Evolutionary conservation across 1,284 basidiomycete genomes (phyloP).

Genomic region (Anthracocystis setariae): DNA sequence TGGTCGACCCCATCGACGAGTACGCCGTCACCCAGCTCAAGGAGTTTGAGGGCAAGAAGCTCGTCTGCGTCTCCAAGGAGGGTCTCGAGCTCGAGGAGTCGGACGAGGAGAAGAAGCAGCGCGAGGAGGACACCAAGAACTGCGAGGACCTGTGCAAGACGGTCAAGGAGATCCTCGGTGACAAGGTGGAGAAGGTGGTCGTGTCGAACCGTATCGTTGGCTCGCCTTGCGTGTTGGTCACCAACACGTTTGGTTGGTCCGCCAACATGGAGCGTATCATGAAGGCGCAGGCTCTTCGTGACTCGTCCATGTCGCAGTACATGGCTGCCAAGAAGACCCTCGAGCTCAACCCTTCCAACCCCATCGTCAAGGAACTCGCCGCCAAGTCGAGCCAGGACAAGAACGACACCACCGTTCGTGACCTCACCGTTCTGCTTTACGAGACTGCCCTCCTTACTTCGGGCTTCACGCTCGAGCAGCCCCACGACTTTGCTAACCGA

Average conservation of each 20-base stretch:
- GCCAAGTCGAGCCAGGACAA: conserved; percentile 95
- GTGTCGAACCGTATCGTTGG: conserved; percentile 83
- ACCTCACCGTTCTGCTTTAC: conserved; percentile 93
- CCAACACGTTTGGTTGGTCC: conserved; percentile 99
- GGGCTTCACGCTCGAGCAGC: conserved; percentile 90
- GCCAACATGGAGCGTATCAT: conserved; percentile 99
- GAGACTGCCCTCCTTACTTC: conserved; percentile 86
- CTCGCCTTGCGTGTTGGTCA: conserved; percentile 73
- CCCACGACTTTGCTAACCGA: conserved; percentile 91
- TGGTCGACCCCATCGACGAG: conserved; percentile 80
- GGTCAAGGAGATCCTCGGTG: conserved; percentile 98
- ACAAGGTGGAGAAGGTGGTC: conserved; percentile 99
- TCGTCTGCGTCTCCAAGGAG: conserved; percentile 98
- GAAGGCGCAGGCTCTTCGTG: conserved; percentile 98
- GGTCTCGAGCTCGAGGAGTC: conserved; percentile 99
- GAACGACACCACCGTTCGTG: conserved; percentile 92
- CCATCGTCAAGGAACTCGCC: conserved; percentile 96
- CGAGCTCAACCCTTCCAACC: conserved; percentile 93
- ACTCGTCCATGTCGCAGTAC: conserved; percentile 98
- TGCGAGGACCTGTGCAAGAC: conserved; percentile 90
- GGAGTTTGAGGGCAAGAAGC: conserved; percentile 99
- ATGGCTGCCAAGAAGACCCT: conserved; percentile 95
- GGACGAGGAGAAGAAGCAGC: conserved; percentile 92
- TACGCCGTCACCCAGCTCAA: conserved; percentile 87
- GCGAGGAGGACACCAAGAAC: conserved; percentile 86